A percentile compares a stretch with the other conserved stretches of the same genome.
phyloP scores from a whole-genome alignment of 345 rosid genomes.

The Populus tremula region DNA sequence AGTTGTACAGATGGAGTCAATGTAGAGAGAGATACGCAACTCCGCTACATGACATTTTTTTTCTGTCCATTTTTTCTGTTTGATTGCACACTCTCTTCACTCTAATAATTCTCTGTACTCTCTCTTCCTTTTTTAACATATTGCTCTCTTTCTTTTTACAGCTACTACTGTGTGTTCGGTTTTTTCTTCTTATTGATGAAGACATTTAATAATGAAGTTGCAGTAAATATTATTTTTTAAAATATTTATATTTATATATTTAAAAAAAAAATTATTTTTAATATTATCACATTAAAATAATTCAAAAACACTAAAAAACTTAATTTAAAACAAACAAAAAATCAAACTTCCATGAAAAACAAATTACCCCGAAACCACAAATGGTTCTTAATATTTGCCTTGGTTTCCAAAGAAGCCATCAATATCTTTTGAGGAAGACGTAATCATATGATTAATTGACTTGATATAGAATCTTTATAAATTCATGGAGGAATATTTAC shows the following conservation, averaged over 20 bases:
- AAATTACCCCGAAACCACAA: too few species aligned
- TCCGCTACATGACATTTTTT: neutral
- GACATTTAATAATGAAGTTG: neutral
- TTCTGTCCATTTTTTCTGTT: slow-evolving; percentile 1
- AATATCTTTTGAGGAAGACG: slow-evolving; percentile 1
- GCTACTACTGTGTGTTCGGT: too few species aligned
- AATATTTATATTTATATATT: neutral
- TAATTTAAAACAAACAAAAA: too few species aligned
- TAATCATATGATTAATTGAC: slow-evolving; percentile 13
- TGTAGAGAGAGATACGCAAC: neutral
- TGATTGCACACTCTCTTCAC: neutral
- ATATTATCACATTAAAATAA: too few species aligned
- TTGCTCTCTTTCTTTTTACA: neutral
- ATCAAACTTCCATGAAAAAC: too few species aligned
- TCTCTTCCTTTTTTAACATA: neutral
- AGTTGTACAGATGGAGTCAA: slow-evolving; percentile 20
- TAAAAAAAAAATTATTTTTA: too few species aligned
- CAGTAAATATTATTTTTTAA: neutral
- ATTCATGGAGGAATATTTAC: neutral
- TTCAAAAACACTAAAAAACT: too few species aligned
- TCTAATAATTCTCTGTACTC: neutral
- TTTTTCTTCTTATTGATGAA: neutral
- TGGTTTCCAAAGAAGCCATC: slow-evolving; percentile 17
- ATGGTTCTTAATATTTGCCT: slow-evolving; percentile 6
- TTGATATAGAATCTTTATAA: neutral